Conservation (phyloP, 2,329 filamentous ascomycete species). For the Graphilbum ipis-grandicollis region DNA sequence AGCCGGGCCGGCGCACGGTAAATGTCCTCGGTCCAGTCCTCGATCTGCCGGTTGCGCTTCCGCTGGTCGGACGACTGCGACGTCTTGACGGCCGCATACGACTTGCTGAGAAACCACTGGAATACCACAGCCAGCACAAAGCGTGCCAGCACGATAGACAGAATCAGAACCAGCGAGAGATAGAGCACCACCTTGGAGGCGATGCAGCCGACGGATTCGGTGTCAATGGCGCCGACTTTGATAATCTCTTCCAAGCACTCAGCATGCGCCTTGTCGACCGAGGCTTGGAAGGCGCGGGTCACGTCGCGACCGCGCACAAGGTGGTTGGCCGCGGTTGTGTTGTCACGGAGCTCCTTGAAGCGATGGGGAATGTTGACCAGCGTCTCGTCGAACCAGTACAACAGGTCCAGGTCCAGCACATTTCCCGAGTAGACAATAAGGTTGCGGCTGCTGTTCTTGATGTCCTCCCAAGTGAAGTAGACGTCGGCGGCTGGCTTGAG, state of each 20-base stretch:
- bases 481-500: constrained; percentile 64
- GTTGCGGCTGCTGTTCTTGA: constrained; percentile 77
- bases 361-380: constrained; percentile 60
- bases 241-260: constrained; percentile 86
- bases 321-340: constrained; percentile 37
- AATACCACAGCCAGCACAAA: constrained; percentile 83
- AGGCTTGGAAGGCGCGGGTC: constrained; percentile 70
- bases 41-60: constrained; percentile 80
- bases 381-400: constrained; percentile 75
- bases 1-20: constrained; percentile 78
- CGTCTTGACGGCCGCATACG: constrained; percentile 72
- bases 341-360: constrained; percentile 66
- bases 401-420: constrained; percentile 75
- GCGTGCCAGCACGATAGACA: constrained; percentile 71
- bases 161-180: constrained; percentile 76
- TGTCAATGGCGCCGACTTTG: constrained; percentile 91
- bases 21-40: constrained; percentile 96
- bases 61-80: constrained; percentile 67
- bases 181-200: constrained; percentile 95
- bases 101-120: constrained; percentile 87
- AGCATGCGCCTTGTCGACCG: constrained; percentile 62
- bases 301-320: constrained; percentile 70
- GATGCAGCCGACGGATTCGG: constrained; percentile 91
- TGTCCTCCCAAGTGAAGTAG: constrained; percentile 90
- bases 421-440: constrained; percentile 87